These are phyloP conservation scores for Grammothele lineata DNA, from an alignment of 768 basidiomycete species.

Conservation along the genomic window DNA sequence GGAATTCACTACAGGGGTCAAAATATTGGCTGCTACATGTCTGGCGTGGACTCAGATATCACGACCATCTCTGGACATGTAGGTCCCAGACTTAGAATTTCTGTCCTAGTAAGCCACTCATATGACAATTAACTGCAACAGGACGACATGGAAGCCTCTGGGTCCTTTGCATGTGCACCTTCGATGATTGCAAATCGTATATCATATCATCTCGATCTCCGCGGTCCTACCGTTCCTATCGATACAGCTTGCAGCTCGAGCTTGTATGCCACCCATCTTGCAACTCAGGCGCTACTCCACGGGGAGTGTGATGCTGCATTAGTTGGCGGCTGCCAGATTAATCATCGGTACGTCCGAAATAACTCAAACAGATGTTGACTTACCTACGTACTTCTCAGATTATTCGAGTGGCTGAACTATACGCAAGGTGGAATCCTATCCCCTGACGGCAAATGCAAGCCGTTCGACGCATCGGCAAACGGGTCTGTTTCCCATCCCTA, in stretches of 20 bases:
- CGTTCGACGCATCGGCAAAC: slow-evolving; percentile 40
- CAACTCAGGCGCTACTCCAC: slow-evolving; percentile 36
- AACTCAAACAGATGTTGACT: slow-evolving; percentile 5
- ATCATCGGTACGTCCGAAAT: no score
- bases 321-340: slow-evolving; percentile 40
- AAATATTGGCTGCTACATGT: slow-evolving; percentile 39
- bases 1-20: slow-evolving; percentile 43
- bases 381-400: slow-evolving; percentile 20
- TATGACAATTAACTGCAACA: no score
- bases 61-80: slow-evolving; percentile 28
- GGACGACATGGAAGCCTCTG: slow-evolving; percentile 33
- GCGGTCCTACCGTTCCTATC: slow-evolving; percentile 45
- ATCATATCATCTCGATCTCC: slow-evolving; percentile 38
- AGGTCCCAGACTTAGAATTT: not conserved
- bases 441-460: slow-evolving; percentile 39
- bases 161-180: slow-evolving; percentile 32
- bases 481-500: no score
- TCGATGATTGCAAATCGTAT: slow-evolving; percentile 37
- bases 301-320: slow-evolving; percentile 48
- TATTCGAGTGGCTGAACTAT: slow-evolving; percentile 35
- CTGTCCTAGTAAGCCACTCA: not conserved
- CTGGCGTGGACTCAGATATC: slow-evolving; percentile 26
- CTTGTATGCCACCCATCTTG: slow-evolving; percentile 44
- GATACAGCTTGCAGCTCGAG: slow-evolving; percentile 52
- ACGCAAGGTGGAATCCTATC: slow-evolving; percentile 35